These are phyloP conservation scores for Linnemannia hyalina DNA, from an alignment of 192 early-diverging fungal genomes.

Conservation along the genomic window DNA sequence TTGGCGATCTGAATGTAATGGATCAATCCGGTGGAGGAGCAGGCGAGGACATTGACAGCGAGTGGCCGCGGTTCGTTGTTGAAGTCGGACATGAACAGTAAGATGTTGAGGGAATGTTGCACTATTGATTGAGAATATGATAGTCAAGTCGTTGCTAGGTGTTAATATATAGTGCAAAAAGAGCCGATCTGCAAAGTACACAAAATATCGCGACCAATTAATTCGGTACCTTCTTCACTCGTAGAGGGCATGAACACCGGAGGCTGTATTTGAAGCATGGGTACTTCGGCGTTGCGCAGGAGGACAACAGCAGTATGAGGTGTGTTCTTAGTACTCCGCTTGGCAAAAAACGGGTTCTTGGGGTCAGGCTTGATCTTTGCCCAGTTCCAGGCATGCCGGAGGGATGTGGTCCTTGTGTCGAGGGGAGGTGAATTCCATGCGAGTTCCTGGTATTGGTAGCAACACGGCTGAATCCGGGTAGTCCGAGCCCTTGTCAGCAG, in stretches of 20 bases:
- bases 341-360: slow-evolving; percentile 52
- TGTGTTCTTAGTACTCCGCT: slow-evolving; percentile 40
- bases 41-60: slow-evolving; percentile 35
- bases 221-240: slow-evolving; percentile 38
- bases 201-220: neutral
- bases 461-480: slow-evolving; percentile 24
- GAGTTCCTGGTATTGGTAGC: slow-evolving; percentile 10
- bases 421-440: neutral
- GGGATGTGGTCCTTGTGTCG: neutral
- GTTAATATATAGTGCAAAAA: neutral
- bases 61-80: slow-evolving; percentile 45
- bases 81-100: slow-evolving; percentile 55
- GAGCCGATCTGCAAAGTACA: neutral
- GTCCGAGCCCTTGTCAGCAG: slow-evolving; percentile 22
- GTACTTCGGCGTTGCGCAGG: slow-evolving; percentile 47
- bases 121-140: slow-evolving; percentile 5
- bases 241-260: slow-evolving; percentile 40
- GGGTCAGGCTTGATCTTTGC: slow-evolving; percentile 55
- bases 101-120: slow-evolving; percentile 44
- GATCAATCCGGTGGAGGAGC: slow-evolving; percentile 50
- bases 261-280: slow-evolving; percentile 46
- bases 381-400: slow-evolving; percentile 54
- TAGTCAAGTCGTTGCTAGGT: neutral
- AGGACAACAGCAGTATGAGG: slow-evolving; percentile 49
- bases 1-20: slow-evolving; percentile 54